Conservation (phyloP, 257 asterid genomes). For the Agastache rugosa region DNA sequence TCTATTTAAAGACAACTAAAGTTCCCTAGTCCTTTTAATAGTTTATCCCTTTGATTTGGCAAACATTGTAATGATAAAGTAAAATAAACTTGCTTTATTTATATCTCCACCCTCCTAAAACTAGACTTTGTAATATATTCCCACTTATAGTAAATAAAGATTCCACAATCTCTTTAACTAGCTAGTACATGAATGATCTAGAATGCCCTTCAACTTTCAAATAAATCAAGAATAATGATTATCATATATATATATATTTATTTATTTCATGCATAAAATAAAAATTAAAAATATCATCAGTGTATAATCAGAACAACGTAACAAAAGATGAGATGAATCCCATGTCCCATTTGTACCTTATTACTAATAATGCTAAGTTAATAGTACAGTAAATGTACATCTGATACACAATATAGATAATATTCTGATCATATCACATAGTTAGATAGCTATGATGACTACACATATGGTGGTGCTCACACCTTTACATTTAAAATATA, state of each 20-base stretch:
- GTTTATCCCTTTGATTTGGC: conserved; percentile 3
- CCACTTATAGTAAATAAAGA: conserved; percentile 38
- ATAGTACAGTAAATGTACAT: not conserved
- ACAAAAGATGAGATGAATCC: conserved; percentile 8
- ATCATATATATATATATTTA: not conserved
- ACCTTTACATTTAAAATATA: not conserved
- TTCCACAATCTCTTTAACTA: not conserved
- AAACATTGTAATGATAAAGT: conserved; percentile 11
- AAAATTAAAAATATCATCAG: not conserved
- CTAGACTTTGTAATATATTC: conserved; percentile 7
- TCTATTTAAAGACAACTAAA: conserved; percentile 31
- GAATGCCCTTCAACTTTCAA: not conserved
- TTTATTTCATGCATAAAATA: not conserved
- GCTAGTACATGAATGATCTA: not conserved
- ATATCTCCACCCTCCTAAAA: conserved; percentile 22
- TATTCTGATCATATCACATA: not conserved
- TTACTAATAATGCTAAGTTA: not conserved
- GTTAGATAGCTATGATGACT: not conserved
- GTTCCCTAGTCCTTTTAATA: conserved; percentile 16
- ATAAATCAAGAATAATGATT: not conserved
- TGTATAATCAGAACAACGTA: not conserved
- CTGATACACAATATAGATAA: no score
- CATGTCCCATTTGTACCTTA: not conserved
- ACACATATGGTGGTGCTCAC: conserved; percentile 14
- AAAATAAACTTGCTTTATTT: conserved; percentile 16